These are phyloP conservation scores for Magnusiomyces clavatus DNA, from an alignment of 1,139 yeast species.

Conservation along the genomic window DNA sequence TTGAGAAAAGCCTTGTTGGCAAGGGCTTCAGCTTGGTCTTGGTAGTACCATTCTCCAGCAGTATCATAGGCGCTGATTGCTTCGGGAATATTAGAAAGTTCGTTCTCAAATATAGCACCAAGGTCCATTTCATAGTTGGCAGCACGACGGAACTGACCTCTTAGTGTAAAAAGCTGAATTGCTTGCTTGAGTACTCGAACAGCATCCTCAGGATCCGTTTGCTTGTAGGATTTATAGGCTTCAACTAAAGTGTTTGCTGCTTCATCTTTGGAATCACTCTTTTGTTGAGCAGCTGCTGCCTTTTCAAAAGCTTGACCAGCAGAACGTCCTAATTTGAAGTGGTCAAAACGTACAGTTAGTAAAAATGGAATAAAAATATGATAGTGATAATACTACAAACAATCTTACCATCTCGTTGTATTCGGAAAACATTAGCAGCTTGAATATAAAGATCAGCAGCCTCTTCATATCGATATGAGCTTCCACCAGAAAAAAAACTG, in stretches of 20 bases:
- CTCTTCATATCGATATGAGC: conserved; percentile 67
- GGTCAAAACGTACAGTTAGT: neutral
- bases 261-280: conserved; percentile 77
- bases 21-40: conserved; percentile 89
- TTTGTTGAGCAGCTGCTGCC: conserved; percentile 74
- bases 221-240: conserved; percentile 80
- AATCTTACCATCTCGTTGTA: conserved; percentile 49
- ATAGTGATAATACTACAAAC: too few relatives aligned
- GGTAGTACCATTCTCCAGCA: conserved; percentile 93
- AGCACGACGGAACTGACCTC: conserved; percentile 94
- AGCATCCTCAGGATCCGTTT: conserved; percentile 67
- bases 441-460: conserved; percentile 85
- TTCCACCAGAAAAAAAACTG: conserved; percentile 58
- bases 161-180: conserved; percentile 70
- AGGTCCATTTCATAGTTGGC: conserved; percentile 90
- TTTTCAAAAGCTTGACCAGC: conserved; percentile 83
- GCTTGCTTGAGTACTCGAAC: conserved; percentile 71
- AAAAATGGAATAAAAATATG: too few relatives aligned
- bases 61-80: conserved; percentile 80
- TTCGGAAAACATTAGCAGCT: conserved; percentile 82
- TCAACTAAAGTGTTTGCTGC: conserved; percentile 88
- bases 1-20: conserved; percentile 82
- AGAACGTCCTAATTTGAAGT: conserved; percentile 14
- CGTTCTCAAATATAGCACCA: conserved; percentile 77
- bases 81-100: conserved; percentile 52